Conservation (phyloP, 768 basidiomycete genomes). For the Boletus vinaceobasis region DNA sequence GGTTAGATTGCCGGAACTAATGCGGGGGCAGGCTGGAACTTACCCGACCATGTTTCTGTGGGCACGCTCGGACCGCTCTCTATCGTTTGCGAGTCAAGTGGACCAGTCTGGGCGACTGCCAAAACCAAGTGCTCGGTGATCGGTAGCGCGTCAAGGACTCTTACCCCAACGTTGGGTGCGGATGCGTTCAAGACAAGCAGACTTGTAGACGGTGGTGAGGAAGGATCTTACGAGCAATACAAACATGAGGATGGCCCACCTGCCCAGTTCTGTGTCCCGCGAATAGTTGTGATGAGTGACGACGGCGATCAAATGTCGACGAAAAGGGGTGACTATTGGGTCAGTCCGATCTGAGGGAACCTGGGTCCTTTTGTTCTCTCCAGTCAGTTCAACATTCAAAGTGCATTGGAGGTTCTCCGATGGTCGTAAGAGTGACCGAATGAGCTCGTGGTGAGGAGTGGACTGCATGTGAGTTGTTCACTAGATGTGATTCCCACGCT, state of each 20-base stretch:
- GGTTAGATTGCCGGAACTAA: neutral
- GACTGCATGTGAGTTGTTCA: slow-evolving; percentile 5
- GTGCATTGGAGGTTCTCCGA: slow-evolving; percentile 47
- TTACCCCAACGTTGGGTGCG: neutral
- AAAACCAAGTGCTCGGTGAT: slow-evolving; percentile 54
- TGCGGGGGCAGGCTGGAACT: slow-evolving; percentile 1
- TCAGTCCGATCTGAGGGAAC: neutral
- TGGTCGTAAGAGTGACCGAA: slow-evolving; percentile 30
- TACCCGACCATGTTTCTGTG: slow-evolving; percentile 39
- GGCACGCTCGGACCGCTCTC: slow-evolving; percentile 28
- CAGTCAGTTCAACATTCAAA: slow-evolving; percentile 36
- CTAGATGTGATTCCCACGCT: slow-evolving; percentile 25
- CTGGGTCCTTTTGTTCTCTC: neutral
- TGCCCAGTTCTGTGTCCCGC: slow-evolving; percentile 49
- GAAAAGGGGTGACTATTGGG: neutral
- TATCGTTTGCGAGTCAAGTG: slow-evolving; percentile 32
- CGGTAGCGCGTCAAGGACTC: slow-evolving; percentile 35
- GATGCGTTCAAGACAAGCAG: slow-evolving; percentile 15
- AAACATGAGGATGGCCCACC: slow-evolving; percentile 30
- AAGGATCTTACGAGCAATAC: neutral
- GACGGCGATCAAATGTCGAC: slow-evolving; percentile 37
- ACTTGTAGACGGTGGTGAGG: slow-evolving; percentile 12
- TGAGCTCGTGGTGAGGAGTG: slow-evolving; percentile 4
- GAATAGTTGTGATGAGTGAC: slow-evolving; percentile 45
- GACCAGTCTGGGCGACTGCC: slow-evolving; percentile 52